phyloP scores from a whole-genome alignment of 108 stramenopile genomes.

The Epipyxis sp. region DNA sequence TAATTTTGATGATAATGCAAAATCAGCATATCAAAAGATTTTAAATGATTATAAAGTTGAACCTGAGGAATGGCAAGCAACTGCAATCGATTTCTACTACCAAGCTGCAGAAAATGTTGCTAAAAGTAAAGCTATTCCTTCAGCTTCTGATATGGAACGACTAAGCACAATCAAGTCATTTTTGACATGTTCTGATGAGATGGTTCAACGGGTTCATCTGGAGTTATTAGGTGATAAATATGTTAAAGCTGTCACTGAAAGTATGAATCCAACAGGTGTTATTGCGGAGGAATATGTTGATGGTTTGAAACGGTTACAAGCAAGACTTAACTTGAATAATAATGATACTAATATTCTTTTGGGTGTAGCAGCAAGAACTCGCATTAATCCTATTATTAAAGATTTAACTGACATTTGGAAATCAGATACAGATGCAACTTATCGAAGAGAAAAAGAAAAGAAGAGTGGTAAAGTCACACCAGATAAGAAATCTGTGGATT shows the following conservation, averaged over 20 bases:
- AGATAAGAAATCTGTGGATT: background rate
- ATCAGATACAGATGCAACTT: slow-evolving; percentile 5
- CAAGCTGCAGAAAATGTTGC: background rate
- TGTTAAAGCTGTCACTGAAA: background rate
- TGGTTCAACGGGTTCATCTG: background rate
- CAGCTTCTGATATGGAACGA: background rate
- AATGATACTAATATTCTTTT: background rate
- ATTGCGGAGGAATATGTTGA: slow-evolving; percentile 15
- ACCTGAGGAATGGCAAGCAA: background rate
- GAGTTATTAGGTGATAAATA: slow-evolving; percentile 15
- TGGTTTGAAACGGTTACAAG: background rate
- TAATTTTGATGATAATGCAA: background rate
- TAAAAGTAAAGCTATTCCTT: background rate
- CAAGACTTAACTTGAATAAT: background rate
- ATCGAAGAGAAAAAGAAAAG: slow-evolving; percentile 17
- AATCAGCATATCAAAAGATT: slow-evolving; percentile 7
- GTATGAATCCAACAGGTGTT: slow-evolving; percentile 2
- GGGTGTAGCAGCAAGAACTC: background rate
- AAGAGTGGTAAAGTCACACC: background rate
- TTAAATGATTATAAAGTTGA: background rate
- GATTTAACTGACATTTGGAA: background rate
- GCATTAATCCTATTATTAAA: background rate
- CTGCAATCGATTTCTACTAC: slow-evolving; percentile 15
- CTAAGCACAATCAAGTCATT: background rate
- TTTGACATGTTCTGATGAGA: background rate